Base-by-base conservation (phyloP, 2,329 filamentous ascomycete genomes). In the Hypomyces rosellus region DNA sequence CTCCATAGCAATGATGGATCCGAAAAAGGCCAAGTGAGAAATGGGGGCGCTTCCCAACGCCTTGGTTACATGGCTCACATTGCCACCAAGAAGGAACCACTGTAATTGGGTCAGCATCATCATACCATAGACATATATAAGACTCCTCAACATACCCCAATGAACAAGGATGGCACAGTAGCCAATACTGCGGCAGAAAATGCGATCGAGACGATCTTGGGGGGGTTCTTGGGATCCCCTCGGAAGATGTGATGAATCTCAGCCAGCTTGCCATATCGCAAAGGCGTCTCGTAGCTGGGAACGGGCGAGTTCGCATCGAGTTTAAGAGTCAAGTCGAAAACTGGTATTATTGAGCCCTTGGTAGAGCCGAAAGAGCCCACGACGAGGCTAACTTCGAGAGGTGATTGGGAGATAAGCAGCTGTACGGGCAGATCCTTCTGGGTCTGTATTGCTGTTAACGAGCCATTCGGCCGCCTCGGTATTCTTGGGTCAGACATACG, bases 201-300 rank as follows among this genome's bases (percentile, higher is more conserved):
- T 51, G 87, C 74, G 45, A 93, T 63, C 2, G 88, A 92, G 56
- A 97, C 80, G 54, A 93, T 66, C 68, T 84, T 82, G 43, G 89
- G 88, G 18, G 91, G 90, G 69, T 82, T 96, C 69, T 80, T 81
- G 41, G 90, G 82, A 61, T 92, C 89, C 13, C 76, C 69, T 56
- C 82, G 84, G 82, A 97, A 99, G 61, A 86, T 88, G 74, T 99
- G 93, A 73, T 89, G 81, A 65, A 99, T 96, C 70, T 95, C 87
- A 9, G 82, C 74, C 58, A 84, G 81, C 72, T 89, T 88, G 65
- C 86, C 87, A 70, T 96, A 97, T 70, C 92, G 86, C 57, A 91
- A 70, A 9, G 88, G 83, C 59, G 81, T 74, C 60, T 88, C 79
- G 61, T 83, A 80, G 50, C 76, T 69, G 16, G 82, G 75, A 14